phyloP scores from a whole-genome alignment of 2,329 filamentous ascomycete genomes.

The Fusarium newnesense region DNA sequence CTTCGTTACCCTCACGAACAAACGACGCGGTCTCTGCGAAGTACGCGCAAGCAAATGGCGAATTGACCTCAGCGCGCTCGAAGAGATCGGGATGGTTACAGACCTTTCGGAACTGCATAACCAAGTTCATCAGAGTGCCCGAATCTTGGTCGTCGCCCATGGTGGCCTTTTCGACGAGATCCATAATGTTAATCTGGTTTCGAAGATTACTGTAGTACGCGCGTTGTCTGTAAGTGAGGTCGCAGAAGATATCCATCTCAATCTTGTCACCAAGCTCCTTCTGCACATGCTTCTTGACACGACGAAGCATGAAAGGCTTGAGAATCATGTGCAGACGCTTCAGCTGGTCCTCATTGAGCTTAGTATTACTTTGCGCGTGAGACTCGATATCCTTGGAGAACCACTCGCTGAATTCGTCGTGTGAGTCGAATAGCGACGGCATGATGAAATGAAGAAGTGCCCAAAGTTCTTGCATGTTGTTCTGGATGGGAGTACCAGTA shows the following conservation, averaged over 20 bases:
- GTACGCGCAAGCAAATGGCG: slow-evolving; percentile 83
- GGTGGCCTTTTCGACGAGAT: slow-evolving; percentile 96
- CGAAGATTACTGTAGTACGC: slow-evolving; percentile 92
- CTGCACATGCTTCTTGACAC: slow-evolving; percentile 99
- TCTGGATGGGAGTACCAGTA: slow-evolving; percentile 97
- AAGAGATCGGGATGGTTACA: slow-evolving; percentile 99
- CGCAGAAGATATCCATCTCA: slow-evolving; percentile 94
- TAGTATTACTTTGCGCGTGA: slow-evolving; percentile 98
- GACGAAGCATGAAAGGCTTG: slow-evolving; percentile 99
- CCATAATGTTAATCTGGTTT: slow-evolving; percentile 98
- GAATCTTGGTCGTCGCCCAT: slow-evolving; percentile 94
- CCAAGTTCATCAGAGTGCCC: slow-evolving; percentile 96
- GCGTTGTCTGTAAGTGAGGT: slow-evolving; percentile 94
- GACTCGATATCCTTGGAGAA: slow-evolving; percentile 97
- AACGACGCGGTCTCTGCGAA: slow-evolving; percentile 98
- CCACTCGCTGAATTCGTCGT: slow-evolving; percentile 94
- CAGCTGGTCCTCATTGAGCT: slow-evolving; percentile 97
- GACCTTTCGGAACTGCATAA: slow-evolving; percentile 99
- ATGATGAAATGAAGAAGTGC: slow-evolving; percentile 98
- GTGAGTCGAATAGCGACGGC: slow-evolving; percentile 97
- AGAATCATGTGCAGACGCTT: slow-evolving; percentile 98
- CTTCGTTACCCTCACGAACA: slow-evolving; percentile 83
- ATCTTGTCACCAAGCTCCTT: slow-evolving; percentile 99
- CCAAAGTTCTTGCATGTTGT: slow-evolving; percentile 99
- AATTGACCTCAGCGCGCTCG: slow-evolving; percentile 90